Percentiles rank a stretch among this genome's conserved stretches.
These are phyloP conservation scores for Actinomortierella ambigua DNA, from an alignment of 371 early-diverging fungal species.

Conservation along the genomic window DNA sequence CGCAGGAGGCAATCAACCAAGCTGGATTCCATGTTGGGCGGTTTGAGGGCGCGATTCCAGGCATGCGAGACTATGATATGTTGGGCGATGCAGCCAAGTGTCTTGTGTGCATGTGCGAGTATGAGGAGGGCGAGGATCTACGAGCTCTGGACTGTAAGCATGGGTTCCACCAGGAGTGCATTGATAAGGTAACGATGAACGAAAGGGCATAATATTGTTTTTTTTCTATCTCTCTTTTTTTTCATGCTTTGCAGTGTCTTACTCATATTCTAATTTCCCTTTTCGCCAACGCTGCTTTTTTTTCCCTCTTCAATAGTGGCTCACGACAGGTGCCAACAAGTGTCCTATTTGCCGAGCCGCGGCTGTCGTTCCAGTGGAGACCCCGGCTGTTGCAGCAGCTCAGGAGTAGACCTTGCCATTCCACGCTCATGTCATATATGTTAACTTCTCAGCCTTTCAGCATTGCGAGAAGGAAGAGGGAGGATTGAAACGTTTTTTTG, in stretches of 20 bases:
- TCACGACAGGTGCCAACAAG: slow-evolving; percentile 53
- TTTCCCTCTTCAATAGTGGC: slow-evolving; percentile 36
- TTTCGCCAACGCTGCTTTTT: background rate
- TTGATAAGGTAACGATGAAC: slow-evolving; percentile 59
- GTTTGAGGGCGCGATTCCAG: slow-evolving; percentile 41
- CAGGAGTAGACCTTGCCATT: too few relatives aligned
- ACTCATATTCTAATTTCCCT: background rate
- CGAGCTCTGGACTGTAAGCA: slow-evolving; percentile 77
- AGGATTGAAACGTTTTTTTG: too few relatives aligned
- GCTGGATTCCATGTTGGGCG: slow-evolving; percentile 50
- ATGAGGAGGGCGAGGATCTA: slow-evolving; percentile 67
- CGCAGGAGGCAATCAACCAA: slow-evolving; percentile 49
- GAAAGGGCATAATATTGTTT: background rate
- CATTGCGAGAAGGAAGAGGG: too few relatives aligned
- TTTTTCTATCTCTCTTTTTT: background rate
- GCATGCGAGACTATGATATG: slow-evolving; percentile 27
- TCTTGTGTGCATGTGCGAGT: slow-evolving; percentile 73
- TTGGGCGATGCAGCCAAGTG: slow-evolving; percentile 48
- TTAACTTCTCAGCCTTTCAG: too few relatives aligned
- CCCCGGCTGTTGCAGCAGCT: too few relatives aligned
- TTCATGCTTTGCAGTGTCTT: background rate
- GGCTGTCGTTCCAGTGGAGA: slow-evolving; percentile 23
- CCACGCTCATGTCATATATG: too few relatives aligned
- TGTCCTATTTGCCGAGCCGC: slow-evolving; percentile 52
- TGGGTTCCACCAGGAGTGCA: slow-evolving; percentile 82